Base-by-base conservation (phyloP, 2,329 filamentous ascomycete species). In the Sporothrix dimorphospora region DNA sequence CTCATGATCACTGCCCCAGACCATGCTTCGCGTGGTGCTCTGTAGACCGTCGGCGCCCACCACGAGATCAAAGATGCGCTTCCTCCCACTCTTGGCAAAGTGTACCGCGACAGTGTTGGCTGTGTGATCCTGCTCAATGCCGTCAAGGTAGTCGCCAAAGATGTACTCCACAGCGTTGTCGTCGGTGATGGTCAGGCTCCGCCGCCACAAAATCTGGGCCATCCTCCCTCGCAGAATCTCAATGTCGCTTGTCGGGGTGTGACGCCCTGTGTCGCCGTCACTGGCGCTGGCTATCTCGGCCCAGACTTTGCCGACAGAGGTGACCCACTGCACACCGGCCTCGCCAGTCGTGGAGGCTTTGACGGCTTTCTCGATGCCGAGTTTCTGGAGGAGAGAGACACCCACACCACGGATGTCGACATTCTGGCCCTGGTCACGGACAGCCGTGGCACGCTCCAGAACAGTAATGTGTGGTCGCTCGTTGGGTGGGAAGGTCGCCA, bases 1-100 rank as follows among this genome's bases (percentile, higher is more conserved):
- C 21, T 78, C 77, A 8, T 75, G 76, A 4, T 77, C 76, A 9
- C 75, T 72, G 11, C 79, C 79, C 74, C 81, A 77, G 5, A 82
- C 78, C 53, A 79, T 76, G n/a, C 78, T 80, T 9, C 85, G 81
- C n/a, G 85, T 83, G 40, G 81, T 81, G 3, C 85, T 88, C 9
- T 82, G 80, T 45, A 85, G 83, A 0, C 88, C 88, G 75, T 90
- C 87, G 3, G 87, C 86, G 12, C 84, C 87, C 57, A 89, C 81
- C 0, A 89, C 78, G 0, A 89, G 73, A 76, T 89, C 87, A 73
- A 82, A 89, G 0, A 76, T 77, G 7, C 79, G 79, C 2, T 72
- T 78, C 4, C 78, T 74, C 0, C 85, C 85, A 71, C 74, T 72
- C 45, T 87, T 82, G 0, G 82, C 82, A 70, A 89, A 84, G 3